These are phyloP conservation scores for Blastobotrys persicus DNA, from an alignment of 1,139 yeast species.

Conservation along the genomic window DNA sequence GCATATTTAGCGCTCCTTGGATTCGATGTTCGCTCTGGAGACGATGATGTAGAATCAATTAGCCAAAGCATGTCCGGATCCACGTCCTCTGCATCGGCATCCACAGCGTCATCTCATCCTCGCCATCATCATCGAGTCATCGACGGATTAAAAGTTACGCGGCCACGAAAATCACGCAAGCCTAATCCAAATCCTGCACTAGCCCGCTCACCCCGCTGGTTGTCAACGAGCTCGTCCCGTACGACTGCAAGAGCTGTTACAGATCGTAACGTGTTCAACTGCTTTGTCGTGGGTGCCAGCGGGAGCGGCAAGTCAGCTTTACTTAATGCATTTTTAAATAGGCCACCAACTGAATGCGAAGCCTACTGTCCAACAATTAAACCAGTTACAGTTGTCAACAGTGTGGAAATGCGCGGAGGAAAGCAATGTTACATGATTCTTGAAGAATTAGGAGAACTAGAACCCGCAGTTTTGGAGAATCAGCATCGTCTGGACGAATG, in stretches of 20 bases:
- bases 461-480: slow-evolving; percentile 76
- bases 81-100: neutral
- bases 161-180: slow-evolving; percentile 59
- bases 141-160: slow-evolving; percentile 77
- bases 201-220: slow-evolving; percentile 7
- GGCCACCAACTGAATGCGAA: slow-evolving; percentile 58
- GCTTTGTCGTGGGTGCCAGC: slow-evolving; percentile 82
- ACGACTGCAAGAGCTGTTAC: slow-evolving; percentile 46
- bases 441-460: slow-evolving; percentile 87
- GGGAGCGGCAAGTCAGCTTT: slow-evolving; percentile 82
- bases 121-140: slow-evolving; percentile 39
- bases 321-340: slow-evolving; percentile 74
- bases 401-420: slow-evolving; percentile 93
- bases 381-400: slow-evolving; percentile 81
- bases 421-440: slow-evolving; percentile 88
- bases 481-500: slow-evolving; percentile 72
- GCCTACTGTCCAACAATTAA: slow-evolving; percentile 66
- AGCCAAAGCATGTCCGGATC: neutral
- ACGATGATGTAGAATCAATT: slow-evolving; percentile 24
- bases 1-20: slow-evolving; percentile 90
- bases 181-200: slow-evolving; percentile 50
- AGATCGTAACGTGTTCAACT: slow-evolving; percentile 88
- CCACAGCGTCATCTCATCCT: neutral
- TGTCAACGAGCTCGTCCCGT: neutral
- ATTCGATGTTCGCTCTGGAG: slow-evolving; percentile 48